phyloP scores from a whole-genome alignment of 2,329 filamentous ascomycete species.

The Colletotrichum lupini region DNA sequence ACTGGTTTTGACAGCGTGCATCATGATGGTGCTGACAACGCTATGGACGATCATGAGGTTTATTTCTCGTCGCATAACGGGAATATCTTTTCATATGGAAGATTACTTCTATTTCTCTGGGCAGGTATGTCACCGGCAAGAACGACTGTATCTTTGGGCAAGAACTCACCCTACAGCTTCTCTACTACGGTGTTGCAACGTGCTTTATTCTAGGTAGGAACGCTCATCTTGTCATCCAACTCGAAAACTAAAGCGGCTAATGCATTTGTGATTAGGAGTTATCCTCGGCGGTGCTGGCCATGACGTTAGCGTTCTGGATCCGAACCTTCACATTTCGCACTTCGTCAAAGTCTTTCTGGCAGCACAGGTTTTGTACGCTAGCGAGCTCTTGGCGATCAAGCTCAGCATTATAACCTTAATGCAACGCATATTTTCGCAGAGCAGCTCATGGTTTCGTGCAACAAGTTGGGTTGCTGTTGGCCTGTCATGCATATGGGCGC shows the following conservation, averaged over 20 bases:
- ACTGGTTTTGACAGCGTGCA: background rate
- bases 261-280: background rate
- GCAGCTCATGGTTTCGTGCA: background rate
- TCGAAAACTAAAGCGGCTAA: background rate
- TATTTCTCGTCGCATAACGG: background rate
- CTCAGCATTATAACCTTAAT: slow-evolving; percentile 14
- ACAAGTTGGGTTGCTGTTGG: background rate
- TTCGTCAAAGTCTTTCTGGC: background rate
- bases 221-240: background rate
- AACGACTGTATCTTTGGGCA: too few species aligned
- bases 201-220: slow-evolving; percentile 10
- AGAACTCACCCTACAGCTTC: background rate
- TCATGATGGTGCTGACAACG: slow-evolving; percentile 9
- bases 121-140: background rate
- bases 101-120: slow-evolving; percentile 8
- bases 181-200: background rate
- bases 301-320: background rate
- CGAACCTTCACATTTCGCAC: background rate
- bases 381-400: slow-evolving; percentile 1
- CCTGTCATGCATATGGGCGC: slow-evolving; percentile 7
- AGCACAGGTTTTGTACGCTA: slow-evolving; percentile 12
- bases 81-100: background rate
- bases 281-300: slow-evolving; percentile 10
- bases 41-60: slow-evolving; percentile 9
- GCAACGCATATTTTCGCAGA: slow-evolving; percentile 14